Base-by-base conservation (phyloP, 78 protist genomes). In the Dictyostelium brefeldianum region DNA sequence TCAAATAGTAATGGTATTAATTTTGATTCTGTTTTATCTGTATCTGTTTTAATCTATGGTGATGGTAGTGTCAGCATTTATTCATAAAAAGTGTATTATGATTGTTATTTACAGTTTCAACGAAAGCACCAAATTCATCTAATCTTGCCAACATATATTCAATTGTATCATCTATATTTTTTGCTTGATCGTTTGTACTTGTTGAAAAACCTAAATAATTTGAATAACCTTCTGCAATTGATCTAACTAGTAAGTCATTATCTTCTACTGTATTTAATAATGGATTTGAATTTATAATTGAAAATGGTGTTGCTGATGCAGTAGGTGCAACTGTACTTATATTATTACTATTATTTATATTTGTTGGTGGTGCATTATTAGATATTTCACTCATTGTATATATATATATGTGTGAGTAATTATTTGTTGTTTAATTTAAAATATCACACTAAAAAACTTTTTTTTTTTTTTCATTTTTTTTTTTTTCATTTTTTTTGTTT, bases 71-170 rank as follows among this genome's bases (percentile, higher is more conserved):
- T 2, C n/a, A 29, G 7, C 12, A 65, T 36, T 41, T 36, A 59
- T 25, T 22, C 27, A 9, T 36, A 46, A 3, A 47, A 20, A 43
- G 10, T 8, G 10, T 14, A 70, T 43, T 20, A 43, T 18, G 20
- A 67, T 53, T 6, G 20, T 0, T 51, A 67, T 47, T n/a, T 84
- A 84, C 91, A 59, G 91, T 84, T 59, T 84, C 91, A 47, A 84
- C 50, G 47, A 84, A 84, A 14, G 91, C 91, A 74, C 91, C 91
- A 84, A 84, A 84, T 17, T 84, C 91, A 74, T 84, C 91, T 3
- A 84, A 71, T 65, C 91, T 78, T 25, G 91, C 91, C 48, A 84
- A 59, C 91, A 84, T 84, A 74, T 84, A 74, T 43, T 84, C 91
- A 17, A 84, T 84, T 9, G 82, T 84, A 27, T 54, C 57, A 59